Base-by-base conservation (phyloP, 176 grass and related monocot species). In the Alopecurus myosuroides region DNA sequence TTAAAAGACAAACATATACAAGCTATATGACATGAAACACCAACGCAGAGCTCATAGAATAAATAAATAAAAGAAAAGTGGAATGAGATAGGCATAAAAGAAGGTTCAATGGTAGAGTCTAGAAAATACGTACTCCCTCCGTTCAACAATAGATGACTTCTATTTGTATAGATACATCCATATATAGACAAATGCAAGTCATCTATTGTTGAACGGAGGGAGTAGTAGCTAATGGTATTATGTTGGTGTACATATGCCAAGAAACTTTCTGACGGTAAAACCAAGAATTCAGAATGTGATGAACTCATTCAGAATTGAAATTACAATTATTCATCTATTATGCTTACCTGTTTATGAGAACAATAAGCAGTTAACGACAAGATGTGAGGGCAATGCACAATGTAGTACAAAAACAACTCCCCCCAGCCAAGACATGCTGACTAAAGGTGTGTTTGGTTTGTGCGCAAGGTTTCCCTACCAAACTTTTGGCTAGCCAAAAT, bases 91-190 rank as follows among this genome's bases (percentile, higher is more conserved):
- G 26, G 12, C 23, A 63, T 30, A 70, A 22, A 57, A 39, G 3
- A 75, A 25, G 23, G 20, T 50, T 74, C 15, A 74, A 74, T 66
- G 62, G 30, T 17, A 62, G 19, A 50, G 30, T 56, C 23, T 35
- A 89, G 39, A 76, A 30, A 13, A 77, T 64, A 14, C 53, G 76
- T 53, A n/a, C n/a, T n/a, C n/a, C n/a, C n/a, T n/a, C n/a, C n/a
- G n/a, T n/a, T n/a, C n/a, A n/a, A n/a, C n/a, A n/a, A n/a, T n/a
- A n/a, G n/a, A n/a, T n/a, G n/a, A n/a, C n/a, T n/a, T n/a, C n/a
- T n/a, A n/a, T n/a, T n/a, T n/a, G n/a, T n/a, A n/a, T n/a, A n/a
- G n/a, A n/a, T n/a, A n/a, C n/a, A n/a, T n/a, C n/a, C n/a, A n/a
- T n/a, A n/a, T n/a, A n/a, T n/a, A n/a, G n/a, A n/a, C n/a, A n/a